Evolutionary conservation across 2,329 filamentous ascomycete genomes (phyloP).

Genomic region (Sclerotinia sclerotiorum): DNA sequence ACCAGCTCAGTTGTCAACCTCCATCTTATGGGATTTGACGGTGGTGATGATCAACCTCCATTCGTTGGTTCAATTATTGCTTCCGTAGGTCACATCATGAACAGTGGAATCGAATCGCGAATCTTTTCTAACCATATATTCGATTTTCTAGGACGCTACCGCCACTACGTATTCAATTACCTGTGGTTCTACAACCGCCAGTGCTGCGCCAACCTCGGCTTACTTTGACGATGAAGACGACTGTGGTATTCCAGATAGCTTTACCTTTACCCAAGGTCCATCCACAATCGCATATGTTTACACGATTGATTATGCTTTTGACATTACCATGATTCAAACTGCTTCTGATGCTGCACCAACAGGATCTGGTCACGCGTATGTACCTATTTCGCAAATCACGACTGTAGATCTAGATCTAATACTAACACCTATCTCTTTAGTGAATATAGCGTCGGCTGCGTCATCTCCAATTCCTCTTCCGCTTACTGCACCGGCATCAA

Average conservation of each 20-base stretch:
- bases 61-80: constrained; percentile 21
- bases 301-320: background rate
- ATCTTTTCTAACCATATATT: background rate
- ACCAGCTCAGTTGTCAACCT: constrained; percentile 5
- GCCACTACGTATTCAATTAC: constrained; percentile 23
- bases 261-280: constrained; percentile 34
- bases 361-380: background rate
- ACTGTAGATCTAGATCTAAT: too few relatives aligned
- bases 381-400: background rate
- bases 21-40: constrained; percentile 15
- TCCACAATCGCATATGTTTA: constrained; percentile 31
- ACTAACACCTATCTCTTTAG: constrained; percentile 11
- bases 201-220: constrained; percentile 30
- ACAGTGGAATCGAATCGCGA: background rate
- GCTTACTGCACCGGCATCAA: constrained; percentile 26
- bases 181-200: constrained; percentile 11
- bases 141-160: constrained; percentile 25
- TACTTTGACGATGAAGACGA: constrained; percentile 16
- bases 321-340: background rate
- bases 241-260: constrained; percentile 30
- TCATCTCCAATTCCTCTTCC: constrained; percentile 23
- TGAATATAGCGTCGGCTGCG: constrained; percentile 27
- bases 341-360: background rate
- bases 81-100: constrained; percentile 2
- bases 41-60: background rate